Conservation (phyloP, 306 rosid genomes). For the Quercus wislizeni region DNA sequence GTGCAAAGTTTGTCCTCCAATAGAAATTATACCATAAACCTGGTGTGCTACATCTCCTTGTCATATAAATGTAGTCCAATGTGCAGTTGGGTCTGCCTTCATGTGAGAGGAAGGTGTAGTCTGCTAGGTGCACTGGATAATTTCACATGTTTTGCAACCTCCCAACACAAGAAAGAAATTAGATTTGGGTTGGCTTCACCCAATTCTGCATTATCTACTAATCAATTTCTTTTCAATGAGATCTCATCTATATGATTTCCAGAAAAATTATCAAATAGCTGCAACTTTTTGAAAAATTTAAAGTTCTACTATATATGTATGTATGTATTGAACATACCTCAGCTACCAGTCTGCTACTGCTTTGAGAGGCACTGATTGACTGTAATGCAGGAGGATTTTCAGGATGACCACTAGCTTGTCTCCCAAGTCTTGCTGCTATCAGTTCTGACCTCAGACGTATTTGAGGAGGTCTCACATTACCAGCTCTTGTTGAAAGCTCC, state of each 20-base stretch:
- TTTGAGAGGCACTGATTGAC: background rate
- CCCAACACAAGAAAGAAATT: background rate
- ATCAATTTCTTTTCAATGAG: background rate
- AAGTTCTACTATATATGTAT: background rate
- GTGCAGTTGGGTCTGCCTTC: no score
- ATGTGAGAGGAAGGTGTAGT: no score
- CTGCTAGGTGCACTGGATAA: no score
- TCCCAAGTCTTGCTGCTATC: background rate
- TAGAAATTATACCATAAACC: no score
- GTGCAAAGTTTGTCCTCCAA: background rate
- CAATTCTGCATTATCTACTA: background rate
- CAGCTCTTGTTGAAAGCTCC: background rate
- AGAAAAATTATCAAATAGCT: background rate
- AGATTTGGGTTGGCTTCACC: background rate
- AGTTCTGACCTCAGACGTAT: background rate
- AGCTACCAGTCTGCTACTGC: background rate
- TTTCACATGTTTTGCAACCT: background rate
- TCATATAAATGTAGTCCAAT: no score
- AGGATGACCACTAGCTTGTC: background rate
- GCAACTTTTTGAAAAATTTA: background rate
- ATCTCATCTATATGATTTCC: background rate
- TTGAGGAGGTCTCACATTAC: background rate
- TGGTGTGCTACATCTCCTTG: no score
- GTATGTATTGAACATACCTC: slow-evolving; percentile 7
- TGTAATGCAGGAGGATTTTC: background rate